Conservation (phyloP, 2,329 filamentous ascomycete genomes). For the Ascosphaera aggregata region DNA sequence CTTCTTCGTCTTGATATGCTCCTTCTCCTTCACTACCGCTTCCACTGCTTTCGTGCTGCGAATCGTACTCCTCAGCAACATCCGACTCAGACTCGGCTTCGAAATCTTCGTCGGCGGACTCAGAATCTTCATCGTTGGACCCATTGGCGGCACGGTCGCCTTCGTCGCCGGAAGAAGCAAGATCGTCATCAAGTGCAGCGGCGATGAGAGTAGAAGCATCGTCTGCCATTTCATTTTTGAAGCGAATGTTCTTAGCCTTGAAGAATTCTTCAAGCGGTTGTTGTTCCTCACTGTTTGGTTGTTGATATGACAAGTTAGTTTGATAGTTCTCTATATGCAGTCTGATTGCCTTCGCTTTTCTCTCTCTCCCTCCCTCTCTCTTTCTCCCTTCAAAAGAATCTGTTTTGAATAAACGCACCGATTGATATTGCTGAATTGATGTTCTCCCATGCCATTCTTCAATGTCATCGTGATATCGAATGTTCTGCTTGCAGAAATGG, state of each 20-base stretch:
- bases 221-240: constrained; percentile 97
- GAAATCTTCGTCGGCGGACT: constrained; percentile 93
- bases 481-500: constrained; percentile 78
- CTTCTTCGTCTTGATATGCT: constrained; percentile 30
- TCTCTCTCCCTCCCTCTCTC: too few species aligned
- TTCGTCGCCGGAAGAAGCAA: constrained; percentile 66
- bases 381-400: too few species aligned
- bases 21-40: constrained; percentile 42
- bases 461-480: constrained; percentile 91
- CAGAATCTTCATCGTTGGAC: constrained; percentile 86
- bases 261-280: constrained; percentile 94
- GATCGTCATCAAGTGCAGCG: constrained; percentile 59
- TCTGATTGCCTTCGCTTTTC: too few species aligned
- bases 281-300: constrained; percentile 48
- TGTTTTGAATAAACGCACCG: constrained; percentile 29
- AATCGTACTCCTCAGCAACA: constrained; percentile 90
- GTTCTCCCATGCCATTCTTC: constrained; percentile 68
- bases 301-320: constrained; percentile 7
- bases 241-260: constrained; percentile 79
- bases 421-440: constrained; percentile 98
- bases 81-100: constrained; percentile 78
- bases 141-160: constrained; percentile 55
- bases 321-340: too few species aligned
- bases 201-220: constrained; percentile 50
- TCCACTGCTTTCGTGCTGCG: constrained; percentile 66